Evolutionary conservation across 108 stramenopile species (phyloP), one percentile per base, ranked within the genome.

Genomic region (Cylindrotheca closterium): DNA sequence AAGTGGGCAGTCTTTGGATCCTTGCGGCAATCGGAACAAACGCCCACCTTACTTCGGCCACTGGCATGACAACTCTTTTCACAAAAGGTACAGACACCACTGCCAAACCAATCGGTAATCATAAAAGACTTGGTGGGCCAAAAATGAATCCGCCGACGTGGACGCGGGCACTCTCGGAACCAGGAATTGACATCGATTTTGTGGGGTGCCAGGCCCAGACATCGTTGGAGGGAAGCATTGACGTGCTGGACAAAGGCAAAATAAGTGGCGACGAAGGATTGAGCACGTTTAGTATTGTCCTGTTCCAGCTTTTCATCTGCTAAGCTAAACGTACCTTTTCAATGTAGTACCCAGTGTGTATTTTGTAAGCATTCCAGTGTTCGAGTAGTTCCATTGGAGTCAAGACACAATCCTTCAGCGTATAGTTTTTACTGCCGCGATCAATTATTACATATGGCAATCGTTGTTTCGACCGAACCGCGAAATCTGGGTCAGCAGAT

Each of bases 351-450:
- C 67, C 63, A 26, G 87, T 63, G 64, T 92, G 83, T 51, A 95
- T 81, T 19, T 77, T 84, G 60, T 76, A 94, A 0, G 88, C 81
- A 55, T 89, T 89, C 93, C 93, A 94, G 63, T 84, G 89, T 65
- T 91, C 91, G n/a, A 95, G 61, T 8, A 92, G 78, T 61, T 95
- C 94, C 34, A 79, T 56, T n/a, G 94, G 94, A 3, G 94, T 91
- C 47, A 89, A 52, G 0, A 95, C 94, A 49, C 89, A 82, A 60
- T 95, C 91, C 37, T 87, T 79, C 30, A 95, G 65, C 25, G 78
- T 78, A 62, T 86, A 90, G 2, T 74, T 73, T 48, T 59, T 47
- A 1, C 93, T 91, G 24, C 90, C 90, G 24, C 84, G 79, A 24
- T 90, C 94, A 34, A 92, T 89, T 58, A 95, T 95, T 12, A 95